Evolutionary conservation across 495 filamentous ascomycete species (phyloP).

Genomic region (Aspergillus sclerotiicarbonarius): DNA sequence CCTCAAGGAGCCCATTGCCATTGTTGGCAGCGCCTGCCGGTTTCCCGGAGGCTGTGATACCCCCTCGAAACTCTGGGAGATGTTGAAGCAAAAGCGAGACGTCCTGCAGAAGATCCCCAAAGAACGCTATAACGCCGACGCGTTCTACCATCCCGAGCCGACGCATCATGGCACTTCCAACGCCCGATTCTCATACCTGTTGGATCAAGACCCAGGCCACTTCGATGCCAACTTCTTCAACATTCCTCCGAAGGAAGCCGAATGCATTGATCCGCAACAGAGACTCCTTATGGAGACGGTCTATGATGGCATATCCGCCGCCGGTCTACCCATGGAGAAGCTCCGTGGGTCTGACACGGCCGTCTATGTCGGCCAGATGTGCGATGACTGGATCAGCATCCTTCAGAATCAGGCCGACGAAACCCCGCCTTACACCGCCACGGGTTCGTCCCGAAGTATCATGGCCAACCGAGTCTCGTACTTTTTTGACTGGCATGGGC

Average conservation of each 20-base stretch:
- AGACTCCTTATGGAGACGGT: slow-evolving; percentile 51
- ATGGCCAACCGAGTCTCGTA: slow-evolving; percentile 41
- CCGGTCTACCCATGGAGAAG: slow-evolving; percentile 29
- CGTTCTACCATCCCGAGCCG: slow-evolving; percentile 32
- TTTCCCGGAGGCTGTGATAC: background rate
- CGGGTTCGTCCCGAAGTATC: slow-evolving; percentile 4
- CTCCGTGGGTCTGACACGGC: slow-evolving; percentile 41
- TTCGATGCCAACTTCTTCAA: slow-evolving; percentile 55
- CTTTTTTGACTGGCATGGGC: slow-evolving; percentile 45
- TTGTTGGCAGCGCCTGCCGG: background rate
- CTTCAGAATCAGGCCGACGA: slow-evolving; percentile 30
- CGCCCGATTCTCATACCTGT: background rate
- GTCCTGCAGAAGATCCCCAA: slow-evolving; percentile 6
- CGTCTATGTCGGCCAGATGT: slow-evolving; percentile 45
- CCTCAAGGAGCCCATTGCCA: background rate
- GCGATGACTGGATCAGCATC: slow-evolving; percentile 45
- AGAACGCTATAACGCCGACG: slow-evolving; percentile 36
- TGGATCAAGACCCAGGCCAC: background rate
- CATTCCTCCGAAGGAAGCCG: slow-evolving; percentile 50
- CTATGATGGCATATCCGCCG: slow-evolving; percentile 56
- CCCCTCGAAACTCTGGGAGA: background rate
- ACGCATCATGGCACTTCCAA: background rate
- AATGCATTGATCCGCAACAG: slow-evolving; percentile 41
- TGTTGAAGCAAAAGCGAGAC: background rate
- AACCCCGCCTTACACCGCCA: background rate